These are phyloP conservation scores for Talaromyces sp. DNA, from an alignment of 2,329 filamentous ascomycete species.

Conservation along the genomic window DNA sequence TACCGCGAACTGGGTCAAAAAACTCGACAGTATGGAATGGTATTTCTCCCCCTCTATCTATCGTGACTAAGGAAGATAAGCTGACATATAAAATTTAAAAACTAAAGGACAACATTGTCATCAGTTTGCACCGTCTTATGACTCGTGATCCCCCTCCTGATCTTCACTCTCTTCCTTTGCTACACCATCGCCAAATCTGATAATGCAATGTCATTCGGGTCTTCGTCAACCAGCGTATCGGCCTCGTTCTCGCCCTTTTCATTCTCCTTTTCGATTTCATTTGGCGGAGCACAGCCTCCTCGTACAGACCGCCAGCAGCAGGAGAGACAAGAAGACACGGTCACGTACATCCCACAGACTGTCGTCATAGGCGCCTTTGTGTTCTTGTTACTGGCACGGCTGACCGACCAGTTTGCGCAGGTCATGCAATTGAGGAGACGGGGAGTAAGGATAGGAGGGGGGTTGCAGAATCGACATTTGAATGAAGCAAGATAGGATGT, in stretches of 20 bases:
- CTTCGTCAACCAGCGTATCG: slow-evolving; percentile 22
- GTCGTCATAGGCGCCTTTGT: slow-evolving; percentile 28
- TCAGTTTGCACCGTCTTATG: slow-evolving; percentile 32
- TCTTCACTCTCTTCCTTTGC: slow-evolving; percentile 24
- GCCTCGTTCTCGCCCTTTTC: slow-evolving; percentile 27
- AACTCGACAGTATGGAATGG: slow-evolving; percentile 67
- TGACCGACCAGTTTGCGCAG: slow-evolving; percentile 2
- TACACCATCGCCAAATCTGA: slow-evolving; percentile 17
- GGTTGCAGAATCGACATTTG: neutral
- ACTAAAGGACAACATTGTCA: slow-evolving; percentile 11
- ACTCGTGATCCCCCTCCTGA: slow-evolving; percentile 37
- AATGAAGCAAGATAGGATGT: neutral
- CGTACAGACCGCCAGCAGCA: neutral
- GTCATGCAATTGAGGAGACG: neutral
- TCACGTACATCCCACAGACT: slow-evolving; percentile 26
- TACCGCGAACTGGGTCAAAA: slow-evolving; percentile 70
- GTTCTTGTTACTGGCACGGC: slow-evolving; percentile 24
- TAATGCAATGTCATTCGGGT: slow-evolving; percentile 14
- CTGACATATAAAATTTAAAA: slow-evolving; percentile 17
- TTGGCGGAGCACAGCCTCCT: neutral
- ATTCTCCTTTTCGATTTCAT: slow-evolving; percentile 3
- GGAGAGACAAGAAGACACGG: slow-evolving; percentile 2
- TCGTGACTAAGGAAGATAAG: too few relatives aligned
- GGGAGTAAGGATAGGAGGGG: neutral
- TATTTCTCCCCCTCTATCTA: slow-evolving; percentile 28